Percentiles rank a stretch among this genome's conserved stretches.
Evolutionary conservation across 495 filamentous ascomycete genomes (phyloP).

Genomic region (Aspergillus funiculosus): DNA sequence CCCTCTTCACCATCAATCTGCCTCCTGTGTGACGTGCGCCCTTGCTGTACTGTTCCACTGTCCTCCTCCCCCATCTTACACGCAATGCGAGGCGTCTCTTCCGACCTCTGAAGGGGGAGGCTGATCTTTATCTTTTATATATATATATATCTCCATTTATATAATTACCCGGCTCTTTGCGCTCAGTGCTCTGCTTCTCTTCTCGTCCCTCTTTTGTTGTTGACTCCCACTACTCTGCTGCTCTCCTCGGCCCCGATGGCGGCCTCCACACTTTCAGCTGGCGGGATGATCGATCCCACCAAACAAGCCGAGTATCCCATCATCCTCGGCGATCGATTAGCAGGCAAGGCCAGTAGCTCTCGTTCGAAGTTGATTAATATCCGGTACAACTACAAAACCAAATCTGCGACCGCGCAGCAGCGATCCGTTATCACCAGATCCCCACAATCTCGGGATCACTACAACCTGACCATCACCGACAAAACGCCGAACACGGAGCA

Average conservation of each 20-base stretch:
- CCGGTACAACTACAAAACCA: slow-evolving; percentile 52
- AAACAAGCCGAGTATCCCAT: slow-evolving; percentile 47
- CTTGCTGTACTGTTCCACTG: slow-evolving; percentile 13
- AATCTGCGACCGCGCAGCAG: slow-evolving; percentile 37
- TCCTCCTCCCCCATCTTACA: slow-evolving; percentile 5
- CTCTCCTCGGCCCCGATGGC: slow-evolving; percentile 24
- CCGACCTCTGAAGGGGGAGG: slow-evolving; percentile 8
- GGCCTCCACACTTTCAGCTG: slow-evolving; percentile 33
- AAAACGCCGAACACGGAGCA: slow-evolving; percentile 40
- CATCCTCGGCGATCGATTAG: slow-evolving; percentile 38
- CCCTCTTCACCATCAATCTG: neutral
- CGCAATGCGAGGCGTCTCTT: slow-evolving; percentile 15
- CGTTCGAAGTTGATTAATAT: slow-evolving; percentile 34
- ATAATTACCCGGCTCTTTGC: too few relatives aligned
- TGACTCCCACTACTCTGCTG: neutral
- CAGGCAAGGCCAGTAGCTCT: slow-evolving; percentile 21
- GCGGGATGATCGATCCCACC: slow-evolving; percentile 42
- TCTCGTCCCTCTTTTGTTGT: neutral
- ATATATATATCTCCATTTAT: slow-evolving; percentile 7
- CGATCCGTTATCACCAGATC: slow-evolving; percentile 38
- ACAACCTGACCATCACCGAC: slow-evolving; percentile 47
- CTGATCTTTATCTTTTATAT: neutral
- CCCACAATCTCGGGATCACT: slow-evolving; percentile 35
- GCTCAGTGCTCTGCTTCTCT: too few relatives aligned
- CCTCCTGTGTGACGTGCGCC: slow-evolving; percentile 19